Conservation (phyloP, 371 early-diverging fungal species). For the Syncephalastrum racemosum region DNA sequence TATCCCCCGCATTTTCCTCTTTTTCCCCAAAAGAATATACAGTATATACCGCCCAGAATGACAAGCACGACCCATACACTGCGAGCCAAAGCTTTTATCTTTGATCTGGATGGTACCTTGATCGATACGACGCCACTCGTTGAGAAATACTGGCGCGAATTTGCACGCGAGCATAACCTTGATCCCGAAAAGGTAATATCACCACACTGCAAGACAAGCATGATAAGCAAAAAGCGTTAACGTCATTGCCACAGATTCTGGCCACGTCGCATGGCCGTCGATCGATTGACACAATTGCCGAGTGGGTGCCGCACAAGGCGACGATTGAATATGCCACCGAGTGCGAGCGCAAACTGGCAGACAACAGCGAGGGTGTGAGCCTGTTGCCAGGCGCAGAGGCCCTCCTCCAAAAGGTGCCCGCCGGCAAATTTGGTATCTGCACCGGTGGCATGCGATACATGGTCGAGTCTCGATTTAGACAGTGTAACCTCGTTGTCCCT, state of each 20-base stretch:
- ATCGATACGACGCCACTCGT: constrained; percentile 51
- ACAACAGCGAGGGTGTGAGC: constrained; percentile 32
- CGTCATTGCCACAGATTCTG: constrained; percentile 13
- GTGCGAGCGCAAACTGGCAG: constrained; percentile 24
- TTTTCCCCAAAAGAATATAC: too few relatives aligned
- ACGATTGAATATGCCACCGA: constrained; percentile 25
- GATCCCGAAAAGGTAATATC: constrained; percentile 48
- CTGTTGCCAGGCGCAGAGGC: constrained; percentile 23
- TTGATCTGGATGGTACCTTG: constrained; percentile 51
- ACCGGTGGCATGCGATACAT: constrained; percentile 31
- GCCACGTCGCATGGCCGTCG: constrained; percentile 41
- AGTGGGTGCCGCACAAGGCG: constrained; percentile 34
- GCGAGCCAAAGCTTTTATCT: constrained; percentile 30
- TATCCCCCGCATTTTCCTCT: too few relatives aligned
- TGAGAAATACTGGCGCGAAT: constrained; percentile 37
- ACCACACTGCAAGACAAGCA: too few relatives aligned
- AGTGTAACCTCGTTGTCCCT: constrained; percentile 31
- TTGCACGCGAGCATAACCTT: constrained; percentile 39
- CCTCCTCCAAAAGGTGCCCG: constrained; percentile 18
- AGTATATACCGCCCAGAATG: too few relatives aligned
- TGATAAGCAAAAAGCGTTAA: too few relatives aligned
- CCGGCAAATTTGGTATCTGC: constrained; percentile 29
- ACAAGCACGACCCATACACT: background rate
- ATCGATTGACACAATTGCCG: constrained; percentile 38
- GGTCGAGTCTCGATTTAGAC: constrained; percentile 29